Conservation (phyloP, 177 flowering plant genomes). For the Vitis hybrid region DNA sequence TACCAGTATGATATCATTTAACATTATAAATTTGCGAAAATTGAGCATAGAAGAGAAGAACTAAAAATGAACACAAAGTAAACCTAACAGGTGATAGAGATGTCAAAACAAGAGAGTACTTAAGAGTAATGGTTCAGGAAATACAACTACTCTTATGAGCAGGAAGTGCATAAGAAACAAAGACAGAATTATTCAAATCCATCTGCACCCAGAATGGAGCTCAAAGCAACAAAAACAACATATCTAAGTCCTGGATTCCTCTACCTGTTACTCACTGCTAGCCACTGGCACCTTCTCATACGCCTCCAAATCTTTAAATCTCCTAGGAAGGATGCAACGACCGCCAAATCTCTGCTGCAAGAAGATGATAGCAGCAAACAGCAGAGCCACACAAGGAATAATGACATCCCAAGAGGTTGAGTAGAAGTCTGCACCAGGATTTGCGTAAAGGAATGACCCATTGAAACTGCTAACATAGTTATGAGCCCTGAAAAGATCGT, state of each 20-base stretch:
- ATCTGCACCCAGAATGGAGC: no score
- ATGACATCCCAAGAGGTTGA: constrained; percentile 71
- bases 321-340: constrained; percentile 51
- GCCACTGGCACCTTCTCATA: constrained; percentile 47
- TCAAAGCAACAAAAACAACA: neutral
- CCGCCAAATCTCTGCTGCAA: constrained; percentile 76
- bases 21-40: no score
- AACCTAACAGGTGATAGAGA: no score
- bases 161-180: no score
- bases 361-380: constrained; percentile 50
- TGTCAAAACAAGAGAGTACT: no score
- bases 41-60: no score
- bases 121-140: no score
- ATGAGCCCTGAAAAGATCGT: constrained; percentile 55
- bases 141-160: no score
- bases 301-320: constrained; percentile 17
- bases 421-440: constrained; percentile 46
- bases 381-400: constrained; percentile 42
- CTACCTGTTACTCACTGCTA: constrained; percentile 10
- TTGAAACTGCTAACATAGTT: constrained; percentile 11
- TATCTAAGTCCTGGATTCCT: neutral
- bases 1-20: no score
- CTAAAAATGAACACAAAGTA: no score
- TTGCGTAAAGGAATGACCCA: constrained; percentile 39
- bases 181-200: no score